Evolutionary conservation across 2,329 filamentous ascomycete genomes (phyloP).

Genomic region (Nakataea oryzae): DNA sequence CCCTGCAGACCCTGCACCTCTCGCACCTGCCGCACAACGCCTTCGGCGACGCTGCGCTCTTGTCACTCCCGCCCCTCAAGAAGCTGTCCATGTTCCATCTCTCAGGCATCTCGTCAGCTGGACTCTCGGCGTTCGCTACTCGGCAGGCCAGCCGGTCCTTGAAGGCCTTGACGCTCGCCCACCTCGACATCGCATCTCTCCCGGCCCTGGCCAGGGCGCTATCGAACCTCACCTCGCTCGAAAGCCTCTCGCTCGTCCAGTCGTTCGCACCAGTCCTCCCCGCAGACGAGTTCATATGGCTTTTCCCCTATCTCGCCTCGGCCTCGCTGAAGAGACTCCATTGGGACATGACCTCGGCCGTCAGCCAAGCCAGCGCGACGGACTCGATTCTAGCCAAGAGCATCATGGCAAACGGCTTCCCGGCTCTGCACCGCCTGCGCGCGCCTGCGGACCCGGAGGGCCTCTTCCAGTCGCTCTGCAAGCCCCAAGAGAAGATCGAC

Average conservation of each 20-base stretch:
- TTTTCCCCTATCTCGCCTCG: slow-evolving; percentile 55
- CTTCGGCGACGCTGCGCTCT: slow-evolving; percentile 45
- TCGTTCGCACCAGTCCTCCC: slow-evolving; percentile 42
- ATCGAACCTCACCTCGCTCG: slow-evolving; percentile 38
- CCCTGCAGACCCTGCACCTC: slow-evolving; percentile 47
- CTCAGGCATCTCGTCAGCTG: slow-evolving; percentile 42
- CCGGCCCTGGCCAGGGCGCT: slow-evolving; percentile 49
- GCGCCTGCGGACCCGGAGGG: slow-evolving; percentile 61
- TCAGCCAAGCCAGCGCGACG: slow-evolving; percentile 33
- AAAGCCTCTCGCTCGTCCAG: slow-evolving; percentile 44
- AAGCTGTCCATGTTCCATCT: slow-evolving; percentile 46
- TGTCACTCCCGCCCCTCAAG: slow-evolving; percentile 42
- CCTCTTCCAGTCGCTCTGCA: slow-evolving; percentile 57
- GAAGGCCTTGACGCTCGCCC: slow-evolving; percentile 40
- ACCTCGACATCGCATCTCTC: slow-evolving; percentile 45
- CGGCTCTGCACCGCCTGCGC: slow-evolving; percentile 46
- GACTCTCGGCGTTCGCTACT: slow-evolving; percentile 47
- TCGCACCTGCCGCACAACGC: slow-evolving; percentile 43
- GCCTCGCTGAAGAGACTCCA: slow-evolving; percentile 41
- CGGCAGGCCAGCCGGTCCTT: slow-evolving; percentile 33
- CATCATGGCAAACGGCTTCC: slow-evolving; percentile 53
- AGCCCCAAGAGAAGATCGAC: slow-evolving; percentile 45
- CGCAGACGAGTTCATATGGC: slow-evolving; percentile 44
- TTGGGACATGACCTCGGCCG: slow-evolving; percentile 50
- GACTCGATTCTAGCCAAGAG: slow-evolving; percentile 54